Evolutionary conservation across 768 basidiomycete species (phyloP).

Genomic region (Lyophyllum decastes): DNA sequence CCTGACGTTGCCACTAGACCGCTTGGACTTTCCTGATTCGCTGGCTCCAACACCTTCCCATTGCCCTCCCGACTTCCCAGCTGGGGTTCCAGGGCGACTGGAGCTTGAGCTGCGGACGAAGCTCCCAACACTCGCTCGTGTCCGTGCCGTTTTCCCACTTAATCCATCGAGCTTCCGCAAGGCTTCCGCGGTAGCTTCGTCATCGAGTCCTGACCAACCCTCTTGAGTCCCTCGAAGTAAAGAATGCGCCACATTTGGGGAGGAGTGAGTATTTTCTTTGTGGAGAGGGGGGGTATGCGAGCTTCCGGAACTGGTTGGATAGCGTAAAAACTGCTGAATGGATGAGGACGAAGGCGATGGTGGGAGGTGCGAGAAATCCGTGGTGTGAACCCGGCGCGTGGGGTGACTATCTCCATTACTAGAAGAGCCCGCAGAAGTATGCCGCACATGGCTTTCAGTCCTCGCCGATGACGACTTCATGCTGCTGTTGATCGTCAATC

Average conservation of each 20-base stretch:
- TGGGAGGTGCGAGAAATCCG: slow-evolving; percentile 87
- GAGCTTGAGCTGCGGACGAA: slow-evolving; percentile 64
- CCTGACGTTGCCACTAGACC: slow-evolving; percentile 38
- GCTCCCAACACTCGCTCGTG: slow-evolving; percentile 76
- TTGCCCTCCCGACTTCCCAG: slow-evolving; percentile 60
- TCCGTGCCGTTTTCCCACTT: slow-evolving; percentile 71
- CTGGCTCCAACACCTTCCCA: slow-evolving; percentile 70
- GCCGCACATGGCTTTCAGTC: slow-evolving; percentile 58
- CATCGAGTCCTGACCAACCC: slow-evolving; percentile 87
- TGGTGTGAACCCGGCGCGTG: slow-evolving; percentile 64
- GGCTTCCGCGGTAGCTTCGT: slow-evolving; percentile 88
- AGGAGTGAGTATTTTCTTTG: slow-evolving; percentile 41
- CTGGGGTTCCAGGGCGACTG: slow-evolving; percentile 77
- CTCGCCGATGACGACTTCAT: slow-evolving; percentile 35
- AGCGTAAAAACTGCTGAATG: slow-evolving; percentile 79
- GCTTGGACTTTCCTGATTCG: slow-evolving; percentile 40
- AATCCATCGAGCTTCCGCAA: slow-evolving; percentile 92
- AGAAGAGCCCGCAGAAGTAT: slow-evolving; percentile 69
- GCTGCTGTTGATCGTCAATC: slow-evolving; percentile 40
- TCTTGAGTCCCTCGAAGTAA: slow-evolving; percentile 85
- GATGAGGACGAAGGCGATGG: slow-evolving; percentile 91
- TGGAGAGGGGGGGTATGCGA: slow-evolving; percentile 39
- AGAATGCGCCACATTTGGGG: slow-evolving; percentile 80
- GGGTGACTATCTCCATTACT: slow-evolving; percentile 50
- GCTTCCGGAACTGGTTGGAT: slow-evolving; percentile 44